Conservation (phyloP, 768 basidiomycete species). For the Leccinum rimulosum region DNA sequence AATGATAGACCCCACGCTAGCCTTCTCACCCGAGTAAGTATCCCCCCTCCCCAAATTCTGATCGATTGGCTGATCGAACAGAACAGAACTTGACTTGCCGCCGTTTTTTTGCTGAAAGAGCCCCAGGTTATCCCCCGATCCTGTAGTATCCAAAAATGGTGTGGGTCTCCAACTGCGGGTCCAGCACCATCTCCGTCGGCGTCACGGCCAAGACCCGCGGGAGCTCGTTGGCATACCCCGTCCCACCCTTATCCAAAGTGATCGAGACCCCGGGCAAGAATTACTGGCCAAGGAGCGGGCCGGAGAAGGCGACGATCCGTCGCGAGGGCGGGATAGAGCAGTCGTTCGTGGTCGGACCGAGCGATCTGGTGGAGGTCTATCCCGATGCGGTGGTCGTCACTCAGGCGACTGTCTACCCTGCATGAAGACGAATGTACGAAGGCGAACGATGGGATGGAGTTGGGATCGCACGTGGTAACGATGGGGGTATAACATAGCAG, state of each 20-base stretch:
- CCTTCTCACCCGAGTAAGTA: too few species aligned
- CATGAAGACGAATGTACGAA: neutral
- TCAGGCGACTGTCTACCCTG: conserved; percentile 3
- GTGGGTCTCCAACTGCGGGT: conserved; percentile 16
- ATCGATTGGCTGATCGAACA: neutral
- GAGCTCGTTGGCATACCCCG: neutral
- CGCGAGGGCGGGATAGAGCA: conserved; percentile 10
- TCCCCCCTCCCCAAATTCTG: neutral
- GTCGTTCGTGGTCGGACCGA: conserved; percentile 10
- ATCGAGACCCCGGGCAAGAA: conserved; percentile 2
- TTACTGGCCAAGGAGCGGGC: conserved; percentile 8
- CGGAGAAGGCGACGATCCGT: conserved; percentile 6
- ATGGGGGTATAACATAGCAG: neutral
- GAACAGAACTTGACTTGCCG: neutral
- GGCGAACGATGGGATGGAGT: neutral
- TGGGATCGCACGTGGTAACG: neutral
- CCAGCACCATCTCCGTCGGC: neutral
- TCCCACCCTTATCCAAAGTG: neutral
- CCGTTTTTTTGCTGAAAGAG: neutral
- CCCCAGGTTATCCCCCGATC: too few species aligned
- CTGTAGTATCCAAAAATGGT: conserved; percentile 8
- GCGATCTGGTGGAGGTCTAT: conserved; percentile 13
- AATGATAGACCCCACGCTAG: too few species aligned
- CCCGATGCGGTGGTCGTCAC: conserved; percentile 9
- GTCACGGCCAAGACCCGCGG: conserved; percentile 11